Percentiles rank a stretch among this genome's conserved stretches.
Evolutionary conservation across 169 alveolate genomes (phyloP).

Genomic region (Babesia microti): DNA sequence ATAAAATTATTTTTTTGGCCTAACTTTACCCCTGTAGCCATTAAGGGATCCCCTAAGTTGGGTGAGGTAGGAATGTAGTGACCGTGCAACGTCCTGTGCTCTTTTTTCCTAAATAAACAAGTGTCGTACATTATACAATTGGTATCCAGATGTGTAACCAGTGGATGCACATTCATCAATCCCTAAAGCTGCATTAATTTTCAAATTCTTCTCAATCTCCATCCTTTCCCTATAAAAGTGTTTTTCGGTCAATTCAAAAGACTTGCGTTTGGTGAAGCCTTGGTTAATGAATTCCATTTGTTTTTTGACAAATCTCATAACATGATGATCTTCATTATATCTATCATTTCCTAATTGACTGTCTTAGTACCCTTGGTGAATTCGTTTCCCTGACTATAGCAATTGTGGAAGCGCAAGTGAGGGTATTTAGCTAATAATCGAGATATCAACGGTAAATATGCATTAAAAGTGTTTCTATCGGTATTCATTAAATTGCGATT

Average conservation of each 20-base stretch:
- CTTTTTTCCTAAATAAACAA: constrained; percentile 17
- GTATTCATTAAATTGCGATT: constrained; percentile 48
- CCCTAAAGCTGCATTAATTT: constrained; percentile 55
- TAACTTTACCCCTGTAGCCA: too few relatives aligned
- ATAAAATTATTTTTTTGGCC: too few relatives aligned
- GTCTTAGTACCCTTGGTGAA: constrained; percentile 49
- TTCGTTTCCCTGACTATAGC: constrained; percentile 67
- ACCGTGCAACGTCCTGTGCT: too few relatives aligned
- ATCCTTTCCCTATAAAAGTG: constrained; percentile 54
- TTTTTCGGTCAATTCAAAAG: constrained; percentile 56
- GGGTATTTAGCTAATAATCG: constrained; percentile 63
- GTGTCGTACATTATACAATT: constrained; percentile 18
- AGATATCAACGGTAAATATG: constrained; percentile 49
- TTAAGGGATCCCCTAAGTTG: too few relatives aligned
- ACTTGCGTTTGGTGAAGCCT: constrained; percentile 50
- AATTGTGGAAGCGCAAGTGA: constrained; percentile 66
- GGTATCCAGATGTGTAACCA: constrained; percentile 52
- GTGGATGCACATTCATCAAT: constrained; percentile 51
- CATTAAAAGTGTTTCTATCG: constrained; percentile 46
- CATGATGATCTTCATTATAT: constrained; percentile 38
- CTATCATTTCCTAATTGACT: constrained; percentile 22
- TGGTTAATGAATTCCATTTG: constrained; percentile 48
- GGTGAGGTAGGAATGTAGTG: too few relatives aligned
- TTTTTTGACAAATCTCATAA: constrained; percentile 38
- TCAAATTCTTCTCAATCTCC: constrained; percentile 50